A percentile compares a stretch with the other conserved stretches of the same genome.
Evolutionary conservation across 2,329 filamentous ascomycete species (phyloP).

Genomic region (Alternaria rosae): DNA sequence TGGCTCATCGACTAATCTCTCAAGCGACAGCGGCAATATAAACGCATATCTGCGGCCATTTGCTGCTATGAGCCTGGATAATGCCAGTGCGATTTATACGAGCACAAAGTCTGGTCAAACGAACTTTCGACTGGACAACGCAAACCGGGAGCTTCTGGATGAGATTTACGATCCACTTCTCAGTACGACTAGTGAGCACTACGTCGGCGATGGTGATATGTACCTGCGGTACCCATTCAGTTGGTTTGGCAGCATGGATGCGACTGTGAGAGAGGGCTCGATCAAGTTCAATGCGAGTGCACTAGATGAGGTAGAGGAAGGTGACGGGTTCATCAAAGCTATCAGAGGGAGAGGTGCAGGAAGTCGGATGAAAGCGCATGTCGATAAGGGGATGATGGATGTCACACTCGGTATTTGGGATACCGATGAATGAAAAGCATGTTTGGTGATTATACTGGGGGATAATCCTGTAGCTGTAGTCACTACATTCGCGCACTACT

Average conservation of each 20-base stretch:
- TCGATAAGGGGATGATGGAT: neutral
- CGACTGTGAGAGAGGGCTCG: fast-evolving
- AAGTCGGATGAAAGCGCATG: neutral
- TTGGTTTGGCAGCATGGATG: neutral
- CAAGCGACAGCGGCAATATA: neutral
- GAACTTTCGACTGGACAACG: neutral
- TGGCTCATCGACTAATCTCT: neutral
- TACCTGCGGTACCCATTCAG: neutral
- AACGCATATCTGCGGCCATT: neutral
- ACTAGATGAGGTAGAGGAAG: neutral
- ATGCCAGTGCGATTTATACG: neutral
- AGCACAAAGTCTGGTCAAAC: neutral
- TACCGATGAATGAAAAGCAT: neutral
- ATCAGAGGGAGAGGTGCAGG: neutral
- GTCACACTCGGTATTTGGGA: neutral
- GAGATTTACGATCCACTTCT: neutral
- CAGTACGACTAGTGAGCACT: neutral
- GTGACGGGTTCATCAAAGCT: neutral
- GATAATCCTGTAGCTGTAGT: no score
- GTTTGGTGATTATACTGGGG: neutral
- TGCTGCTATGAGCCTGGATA: neutral
- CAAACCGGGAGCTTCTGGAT: neutral
- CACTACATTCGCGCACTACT: neutral
- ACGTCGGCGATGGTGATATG: neutral
- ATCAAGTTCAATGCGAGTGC: neutral